Evolutionary conservation across 2,329 filamentous ascomycete species (phyloP).

Genomic region (Amauroascus verrucosus): DNA sequence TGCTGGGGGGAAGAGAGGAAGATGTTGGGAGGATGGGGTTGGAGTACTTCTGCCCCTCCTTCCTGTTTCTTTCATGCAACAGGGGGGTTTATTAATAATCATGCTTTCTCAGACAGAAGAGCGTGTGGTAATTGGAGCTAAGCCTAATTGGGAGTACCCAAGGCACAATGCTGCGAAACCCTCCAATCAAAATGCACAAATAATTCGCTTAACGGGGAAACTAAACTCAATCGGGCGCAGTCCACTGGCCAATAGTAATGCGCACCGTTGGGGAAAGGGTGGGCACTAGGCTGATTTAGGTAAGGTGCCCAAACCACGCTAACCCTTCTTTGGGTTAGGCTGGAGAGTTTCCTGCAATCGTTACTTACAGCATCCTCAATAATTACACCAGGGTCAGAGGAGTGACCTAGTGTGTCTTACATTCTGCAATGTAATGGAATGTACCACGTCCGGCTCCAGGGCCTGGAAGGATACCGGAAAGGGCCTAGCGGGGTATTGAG

Average conservation of each 20-base stretch:
- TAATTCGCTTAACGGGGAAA: neutral
- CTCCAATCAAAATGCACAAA: neutral
- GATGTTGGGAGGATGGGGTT: neutral
- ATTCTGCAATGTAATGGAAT: slow-evolving; percentile 3
- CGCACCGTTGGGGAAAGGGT: neutral
- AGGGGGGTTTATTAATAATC: neutral
- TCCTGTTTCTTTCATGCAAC: neutral
- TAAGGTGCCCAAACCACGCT: neutral
- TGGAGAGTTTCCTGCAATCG: neutral
- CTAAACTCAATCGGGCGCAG: slow-evolving; percentile 1
- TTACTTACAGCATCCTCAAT: too few relatives aligned
- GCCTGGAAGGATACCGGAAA: slow-evolving; percentile 7
- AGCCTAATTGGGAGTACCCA: neutral
- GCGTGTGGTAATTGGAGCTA: too few relatives aligned
- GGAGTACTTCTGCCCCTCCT: neutral
- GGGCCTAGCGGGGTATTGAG: slow-evolving; percentile 1
- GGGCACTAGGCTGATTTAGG: neutral
- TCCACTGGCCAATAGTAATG: neutral
- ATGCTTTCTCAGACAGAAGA: slow-evolving; percentile 2
- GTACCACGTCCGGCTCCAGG: neutral
- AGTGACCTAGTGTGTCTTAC: slow-evolving; percentile 5
- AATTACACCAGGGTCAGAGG: neutral
- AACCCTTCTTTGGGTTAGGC: neutral
- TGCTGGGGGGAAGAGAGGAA: neutral
- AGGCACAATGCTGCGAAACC: neutral